A percentile compares a stretch with the other conserved stretches of the same genome.
Evolutionary conservation across 768 basidiomycete species (phyloP).

Genomic region (Boletus barrowsii): DNA sequence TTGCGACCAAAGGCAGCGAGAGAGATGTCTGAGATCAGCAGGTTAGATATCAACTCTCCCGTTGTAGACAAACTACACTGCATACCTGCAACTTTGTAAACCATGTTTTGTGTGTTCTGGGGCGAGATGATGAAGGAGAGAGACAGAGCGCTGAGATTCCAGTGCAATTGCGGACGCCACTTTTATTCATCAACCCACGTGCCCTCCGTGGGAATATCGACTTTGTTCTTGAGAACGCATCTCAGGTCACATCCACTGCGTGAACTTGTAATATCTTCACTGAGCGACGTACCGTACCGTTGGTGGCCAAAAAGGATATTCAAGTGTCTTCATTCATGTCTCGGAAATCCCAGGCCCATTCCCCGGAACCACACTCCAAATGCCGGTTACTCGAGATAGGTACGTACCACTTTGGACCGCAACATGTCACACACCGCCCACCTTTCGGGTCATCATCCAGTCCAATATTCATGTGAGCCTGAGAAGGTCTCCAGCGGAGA

Average conservation of each 20-base stretch:
- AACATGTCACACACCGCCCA: conserved; percentile 4
- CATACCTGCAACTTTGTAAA: conserved; percentile 88
- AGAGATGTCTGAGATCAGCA: conserved; percentile 64
- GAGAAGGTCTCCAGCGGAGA: conserved; percentile 29
- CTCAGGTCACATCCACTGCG: neutral
- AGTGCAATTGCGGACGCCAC: conserved; percentile 18
- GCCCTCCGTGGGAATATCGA: conserved; percentile 26
- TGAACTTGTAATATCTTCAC: neutral
- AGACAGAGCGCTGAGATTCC: conserved; percentile 18
- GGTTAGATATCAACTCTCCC: neutral
- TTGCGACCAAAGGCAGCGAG: conserved; percentile 99
- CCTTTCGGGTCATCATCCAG: conserved; percentile 10
- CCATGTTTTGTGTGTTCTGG: conserved; percentile 44
- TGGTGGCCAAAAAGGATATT: neutral
- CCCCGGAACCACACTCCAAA: conserved; percentile 12
- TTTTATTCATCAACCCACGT: conserved; percentile 34
- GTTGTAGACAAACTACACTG: neutral
- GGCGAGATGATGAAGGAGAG: conserved; percentile 24
- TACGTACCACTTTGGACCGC: conserved; percentile 6
- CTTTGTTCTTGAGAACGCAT: conserved; percentile 11
- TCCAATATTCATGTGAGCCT: conserved; percentile 64
- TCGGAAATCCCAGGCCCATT: neutral
- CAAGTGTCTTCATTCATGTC: conserved; percentile 4
- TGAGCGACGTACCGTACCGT: neutral
- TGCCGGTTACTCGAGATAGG: conserved; percentile 67